Percentiles rank a stretch among this genome's conserved stretches.
Evolutionary conservation across 2,329 filamentous ascomycete genomes (phyloP).

Genomic region (Beauveria sp.): DNA sequence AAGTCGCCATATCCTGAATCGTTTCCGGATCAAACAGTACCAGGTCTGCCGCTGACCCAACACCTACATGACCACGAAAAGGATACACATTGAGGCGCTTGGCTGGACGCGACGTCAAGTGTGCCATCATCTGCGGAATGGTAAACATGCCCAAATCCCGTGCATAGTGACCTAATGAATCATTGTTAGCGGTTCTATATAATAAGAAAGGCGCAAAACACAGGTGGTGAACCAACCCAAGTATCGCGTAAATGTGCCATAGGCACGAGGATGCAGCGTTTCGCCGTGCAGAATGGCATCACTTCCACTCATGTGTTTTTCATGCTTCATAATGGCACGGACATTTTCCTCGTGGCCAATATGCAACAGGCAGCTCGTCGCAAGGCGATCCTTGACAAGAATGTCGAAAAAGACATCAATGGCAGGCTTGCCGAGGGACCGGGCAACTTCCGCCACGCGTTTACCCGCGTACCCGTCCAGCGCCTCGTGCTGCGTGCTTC

Average conservation of each 20-base stretch:
- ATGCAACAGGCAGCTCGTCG: slow-evolving; percentile 19
- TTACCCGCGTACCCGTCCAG: slow-evolving; percentile 15
- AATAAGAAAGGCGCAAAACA: background rate
- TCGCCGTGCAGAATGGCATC: slow-evolving; percentile 19
- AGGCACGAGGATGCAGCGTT: slow-evolving; percentile 18
- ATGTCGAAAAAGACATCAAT: slow-evolving; percentile 18
- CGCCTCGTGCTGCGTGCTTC: slow-evolving; percentile 12
- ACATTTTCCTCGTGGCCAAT: slow-evolving; percentile 20
- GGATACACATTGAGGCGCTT: slow-evolving; percentile 18
- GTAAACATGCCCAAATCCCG: slow-evolving; percentile 16
- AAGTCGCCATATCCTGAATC: slow-evolving; percentile 17
- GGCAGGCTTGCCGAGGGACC: slow-evolving; percentile 8
- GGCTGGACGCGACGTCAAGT: slow-evolving; percentile 18
- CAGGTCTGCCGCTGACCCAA: slow-evolving; percentile 18
- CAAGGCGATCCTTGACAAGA: slow-evolving; percentile 16
- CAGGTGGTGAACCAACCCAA: slow-evolving; percentile 11
- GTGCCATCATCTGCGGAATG: slow-evolving; percentile 17
- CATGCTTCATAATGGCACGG: slow-evolving; percentile 18
- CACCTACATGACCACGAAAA: slow-evolving; percentile 15
- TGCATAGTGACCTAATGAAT: slow-evolving; percentile 16
- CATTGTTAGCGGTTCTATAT: no score
- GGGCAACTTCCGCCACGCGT: slow-evolving; percentile 16
- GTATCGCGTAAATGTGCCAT: slow-evolving; percentile 19
- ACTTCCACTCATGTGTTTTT: slow-evolving; percentile 19
- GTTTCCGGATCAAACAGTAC: slow-evolving; percentile 17